A percentile compares a stretch with the other conserved stretches of the same genome.
Conservation (phyloP, 495 filamentous ascomycete genomes). For the Pyrenopolyporus hunteri region DNA sequence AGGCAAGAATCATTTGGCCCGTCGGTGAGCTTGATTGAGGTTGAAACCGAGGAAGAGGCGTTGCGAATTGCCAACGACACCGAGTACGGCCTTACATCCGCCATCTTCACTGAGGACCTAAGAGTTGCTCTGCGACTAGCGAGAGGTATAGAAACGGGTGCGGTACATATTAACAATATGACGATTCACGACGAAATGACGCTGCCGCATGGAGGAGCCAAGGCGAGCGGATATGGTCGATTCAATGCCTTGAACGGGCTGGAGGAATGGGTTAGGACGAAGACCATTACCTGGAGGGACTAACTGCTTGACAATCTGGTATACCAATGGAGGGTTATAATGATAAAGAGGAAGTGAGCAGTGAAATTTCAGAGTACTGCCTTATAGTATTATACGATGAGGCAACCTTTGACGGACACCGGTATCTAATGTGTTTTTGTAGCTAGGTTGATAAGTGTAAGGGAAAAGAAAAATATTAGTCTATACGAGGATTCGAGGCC, state of each 20-base stretch:
- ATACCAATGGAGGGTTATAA: not conserved
- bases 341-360: not conserved
- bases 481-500: too few species aligned
- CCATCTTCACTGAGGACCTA: slow-evolving; percentile 86
- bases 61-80: slow-evolving; percentile 81
- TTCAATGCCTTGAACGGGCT: slow-evolving; percentile 58
- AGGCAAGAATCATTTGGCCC: slow-evolving; percentile 84
- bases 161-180: slow-evolving; percentile 88
- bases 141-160: slow-evolving; percentile 77
- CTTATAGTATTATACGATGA: too few species aligned
- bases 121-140: slow-evolving; percentile 76
- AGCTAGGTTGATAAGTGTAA: too few species aligned
- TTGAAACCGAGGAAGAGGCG: slow-evolving; percentile 70
- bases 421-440: too few species aligned
- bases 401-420: too few species aligned
- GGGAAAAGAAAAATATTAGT: too few species aligned
- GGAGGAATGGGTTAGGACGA: slow-evolving; percentile 82
- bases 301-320: slow-evolving; percentile 31
- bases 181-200: slow-evolving; percentile 82
- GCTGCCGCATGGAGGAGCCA: slow-evolving; percentile 84
- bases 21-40: slow-evolving; percentile 64
- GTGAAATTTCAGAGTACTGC: not conserved
- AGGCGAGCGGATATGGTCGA: slow-evolving; percentile 81
- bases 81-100: slow-evolving; percentile 78
- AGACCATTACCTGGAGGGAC: slow-evolving; percentile 77